Percentiles rank a stretch among this genome's conserved stretches.
phyloP scores from a whole-genome alignment of 208 protist species.

The Crithidia expoeki region DNA sequence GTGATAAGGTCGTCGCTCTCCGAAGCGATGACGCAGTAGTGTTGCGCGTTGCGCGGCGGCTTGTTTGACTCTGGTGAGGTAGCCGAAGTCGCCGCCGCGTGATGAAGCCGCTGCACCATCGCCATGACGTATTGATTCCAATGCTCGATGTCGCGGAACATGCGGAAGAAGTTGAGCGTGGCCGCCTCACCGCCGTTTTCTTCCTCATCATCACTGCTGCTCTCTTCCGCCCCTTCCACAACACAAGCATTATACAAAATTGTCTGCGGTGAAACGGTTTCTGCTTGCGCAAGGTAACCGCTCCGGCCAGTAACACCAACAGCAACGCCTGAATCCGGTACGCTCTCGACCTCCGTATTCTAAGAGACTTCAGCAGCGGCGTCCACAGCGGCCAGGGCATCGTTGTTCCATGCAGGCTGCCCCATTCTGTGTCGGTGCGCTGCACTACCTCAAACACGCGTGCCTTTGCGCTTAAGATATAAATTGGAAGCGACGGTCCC shows the following conservation, averaged over 20 bases:
- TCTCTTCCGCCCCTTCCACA: constrained; percentile 17
- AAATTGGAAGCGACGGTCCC: constrained; percentile 61
- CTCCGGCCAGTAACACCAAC: background rate
- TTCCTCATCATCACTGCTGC: constrained; percentile 15
- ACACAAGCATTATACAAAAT: constrained; percentile 2
- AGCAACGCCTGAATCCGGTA: background rate
- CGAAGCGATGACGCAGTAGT: constrained; percentile 76
- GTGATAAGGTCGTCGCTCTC: constrained; percentile 58
- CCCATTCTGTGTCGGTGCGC: constrained; percentile 9
- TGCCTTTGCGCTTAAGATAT: constrained; percentile 75
- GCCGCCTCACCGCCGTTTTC: constrained; percentile 22
- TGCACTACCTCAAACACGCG: constrained; percentile 46
- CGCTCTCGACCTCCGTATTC: background rate
- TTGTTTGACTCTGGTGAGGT: constrained; percentile 26
- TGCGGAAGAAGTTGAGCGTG: constrained; percentile 69
- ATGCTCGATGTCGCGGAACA: constrained; percentile 66
- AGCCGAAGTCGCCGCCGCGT: constrained; percentile 3
- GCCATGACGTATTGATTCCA: constrained; percentile 79
- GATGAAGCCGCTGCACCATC: constrained; percentile 39
- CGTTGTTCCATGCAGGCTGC: background rate
- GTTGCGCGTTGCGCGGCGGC: constrained; percentile 24
- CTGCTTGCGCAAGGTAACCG: background rate
- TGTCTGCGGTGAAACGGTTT: background rate
- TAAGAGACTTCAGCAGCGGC: constrained; percentile 50
- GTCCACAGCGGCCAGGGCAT: constrained; percentile 25